Conservation (phyloP, 345 rosid species). For the Melastoma malabathricum region DNA sequence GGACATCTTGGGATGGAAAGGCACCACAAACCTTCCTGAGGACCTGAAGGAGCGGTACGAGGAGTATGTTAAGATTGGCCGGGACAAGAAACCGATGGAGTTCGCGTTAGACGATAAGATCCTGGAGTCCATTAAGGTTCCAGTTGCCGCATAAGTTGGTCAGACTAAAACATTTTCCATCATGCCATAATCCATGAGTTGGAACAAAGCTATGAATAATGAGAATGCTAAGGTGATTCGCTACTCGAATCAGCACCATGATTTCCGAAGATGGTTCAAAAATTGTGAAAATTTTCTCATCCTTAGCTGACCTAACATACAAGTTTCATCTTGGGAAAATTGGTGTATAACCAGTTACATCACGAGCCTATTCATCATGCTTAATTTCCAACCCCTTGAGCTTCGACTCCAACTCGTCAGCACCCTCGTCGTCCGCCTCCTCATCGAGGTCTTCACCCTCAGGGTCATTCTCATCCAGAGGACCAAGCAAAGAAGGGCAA, state of each 20-base stretch:
- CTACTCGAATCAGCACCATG: no score
- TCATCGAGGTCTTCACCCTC: constrained; percentile 71
- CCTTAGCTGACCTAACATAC: no score
- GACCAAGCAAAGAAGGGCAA: constrained; percentile 38
- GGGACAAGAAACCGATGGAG: constrained; percentile 70
- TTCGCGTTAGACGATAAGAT: constrained; percentile 81
- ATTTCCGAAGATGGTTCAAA: no score
- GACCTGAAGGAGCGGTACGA: constrained; percentile 76
- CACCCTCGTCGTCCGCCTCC: constrained; percentile 41
- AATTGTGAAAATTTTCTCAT: no score
- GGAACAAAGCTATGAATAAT: background rate
- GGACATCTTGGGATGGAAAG: constrained; percentile 64
- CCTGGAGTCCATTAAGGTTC: constrained; percentile 59
- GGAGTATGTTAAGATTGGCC: constrained; percentile 65
- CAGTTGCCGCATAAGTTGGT: constrained; percentile 33
- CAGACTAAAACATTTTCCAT: no score
- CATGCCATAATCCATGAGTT: background rate
- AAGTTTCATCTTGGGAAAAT: no score
- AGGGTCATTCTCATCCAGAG: constrained; percentile 68
- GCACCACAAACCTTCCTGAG: constrained; percentile 56
- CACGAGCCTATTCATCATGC: constrained; percentile 21
- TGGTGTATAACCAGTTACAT: no score
- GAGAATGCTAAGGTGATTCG: no score
- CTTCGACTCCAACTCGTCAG: constrained; percentile 53
- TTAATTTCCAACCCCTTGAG: constrained; percentile 57